These are phyloP conservation scores for Austroboletus niveus DNA, from an alignment of 1,284 basidiomycete species.

Conservation along the genomic window DNA sequence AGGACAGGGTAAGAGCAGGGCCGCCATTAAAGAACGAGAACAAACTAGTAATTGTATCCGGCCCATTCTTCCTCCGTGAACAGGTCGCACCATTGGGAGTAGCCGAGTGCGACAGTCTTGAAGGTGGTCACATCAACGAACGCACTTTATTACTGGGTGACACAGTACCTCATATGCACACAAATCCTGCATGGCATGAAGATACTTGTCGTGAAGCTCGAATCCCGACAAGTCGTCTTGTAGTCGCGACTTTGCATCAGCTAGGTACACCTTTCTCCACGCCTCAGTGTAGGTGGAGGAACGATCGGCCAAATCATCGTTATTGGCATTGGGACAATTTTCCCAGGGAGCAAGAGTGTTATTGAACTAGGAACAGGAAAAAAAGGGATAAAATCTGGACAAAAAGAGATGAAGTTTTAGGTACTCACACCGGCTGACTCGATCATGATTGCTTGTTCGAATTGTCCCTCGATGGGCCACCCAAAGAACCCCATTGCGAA, in stretches of 20 bases:
- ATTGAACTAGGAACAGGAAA: conserved; percentile 24
- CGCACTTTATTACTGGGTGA: not conserved
- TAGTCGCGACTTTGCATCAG: conserved; percentile 42
- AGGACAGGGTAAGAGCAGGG: not conserved
- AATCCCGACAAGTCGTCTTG: no score
- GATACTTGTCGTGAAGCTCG: conserved; percentile 32
- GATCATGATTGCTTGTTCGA: conserved; percentile 78
- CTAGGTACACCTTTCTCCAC: conserved; percentile 75
- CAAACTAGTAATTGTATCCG: conserved; percentile 81
- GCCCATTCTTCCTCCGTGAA: conserved; percentile 91
- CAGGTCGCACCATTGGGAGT: conserved; percentile 84
- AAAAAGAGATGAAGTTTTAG: not conserved
- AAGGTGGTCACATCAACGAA: not conserved
- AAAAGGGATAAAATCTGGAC: no score
- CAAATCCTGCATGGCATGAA: conserved; percentile 72
- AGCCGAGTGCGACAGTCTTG: conserved; percentile 87
- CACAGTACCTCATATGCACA: conserved; percentile 76
- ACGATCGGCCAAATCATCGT: conserved; percentile 50
- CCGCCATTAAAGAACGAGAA: conserved; percentile 2
- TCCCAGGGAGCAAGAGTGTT: conserved; percentile 30
- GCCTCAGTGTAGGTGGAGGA: conserved; percentile 48
- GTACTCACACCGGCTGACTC: conserved; percentile 58
- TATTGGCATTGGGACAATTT: conserved; percentile 54
- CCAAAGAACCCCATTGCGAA: conserved; percentile 90
- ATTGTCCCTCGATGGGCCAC: conserved; percentile 74